Evolutionary conservation across 768 basidiomycete species (phyloP).

Genomic region (Suillus paluster): DNA sequence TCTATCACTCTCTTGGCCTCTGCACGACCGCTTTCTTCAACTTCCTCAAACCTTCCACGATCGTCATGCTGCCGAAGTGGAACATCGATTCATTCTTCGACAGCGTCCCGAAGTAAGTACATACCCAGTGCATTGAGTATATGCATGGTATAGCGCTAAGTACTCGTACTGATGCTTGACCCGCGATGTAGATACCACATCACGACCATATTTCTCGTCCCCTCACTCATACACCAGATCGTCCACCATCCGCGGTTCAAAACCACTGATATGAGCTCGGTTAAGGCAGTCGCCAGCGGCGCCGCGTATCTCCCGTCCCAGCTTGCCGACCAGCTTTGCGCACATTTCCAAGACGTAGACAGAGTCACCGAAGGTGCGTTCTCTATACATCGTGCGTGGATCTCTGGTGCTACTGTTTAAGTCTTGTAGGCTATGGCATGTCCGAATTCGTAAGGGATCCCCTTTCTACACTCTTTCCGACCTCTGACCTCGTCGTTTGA

Average conservation of each 20-base stretch:
- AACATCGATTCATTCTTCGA: conserved; percentile 50
- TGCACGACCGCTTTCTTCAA: conserved; percentile 50
- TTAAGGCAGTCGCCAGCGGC: conserved; percentile 46
- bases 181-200: conserved; percentile 49
- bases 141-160: background rate
- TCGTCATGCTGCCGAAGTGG: conserved; percentile 59
- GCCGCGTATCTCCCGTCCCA: conserved; percentile 65
- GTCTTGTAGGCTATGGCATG: conserved; percentile 58
- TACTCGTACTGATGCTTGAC: background rate
- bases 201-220: conserved; percentile 49
- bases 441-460: conserved; percentile 53
- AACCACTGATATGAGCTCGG: conserved; percentile 52
- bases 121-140: background rate
- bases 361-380: conserved; percentile 46
- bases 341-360: conserved; percentile 32
- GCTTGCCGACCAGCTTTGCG: conserved; percentile 42
- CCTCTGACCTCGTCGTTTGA: background rate
- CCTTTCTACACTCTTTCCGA: background rate
- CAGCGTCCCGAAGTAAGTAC: conserved; percentile 55
- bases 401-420: background rate
- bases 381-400: too few species aligned
- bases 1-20: conserved; percentile 66
- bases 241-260: conserved; percentile 48
- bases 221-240: conserved; percentile 61
- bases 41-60: conserved; percentile 45